Evolutionary conservation across 1,139 yeast genomes (phyloP), one percentile per base, ranked within the genome.

Genomic region (Ogataea hybrid): DNA sequence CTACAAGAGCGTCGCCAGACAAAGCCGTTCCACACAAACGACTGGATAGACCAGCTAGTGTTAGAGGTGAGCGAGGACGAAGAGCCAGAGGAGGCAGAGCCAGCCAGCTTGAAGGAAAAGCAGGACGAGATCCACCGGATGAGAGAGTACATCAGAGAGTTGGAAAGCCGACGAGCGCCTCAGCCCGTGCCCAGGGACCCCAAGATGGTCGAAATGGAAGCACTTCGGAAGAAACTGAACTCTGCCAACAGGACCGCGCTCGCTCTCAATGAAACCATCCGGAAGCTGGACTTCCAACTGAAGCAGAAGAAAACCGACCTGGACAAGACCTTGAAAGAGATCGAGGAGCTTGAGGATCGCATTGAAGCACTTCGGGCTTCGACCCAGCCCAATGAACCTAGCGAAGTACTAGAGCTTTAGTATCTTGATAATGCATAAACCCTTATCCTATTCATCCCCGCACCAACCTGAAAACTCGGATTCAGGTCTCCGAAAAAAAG

Each of bases 41-140:
- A 35, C 11, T 52, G 54, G 53, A 21, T 46, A 23, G 21, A 35
- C 6, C 18, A 42, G 15, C 25, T 50, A 39, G 34, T 34, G 8
- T 41, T 51, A 6, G 48, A 43, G 14, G 16, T 51, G 23, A 43
- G 46, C 23, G 51, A 47, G 8, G 46, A 41, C 21, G 49, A 43
- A 15, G 48, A 38, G 14, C 39, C 35, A 2, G 38, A 18, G 14
- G 47, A 42, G 8, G 31, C 15, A 3, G 40, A 41, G 11, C 40
- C 17, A 16, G 31, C 11, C 20, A 16, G 5, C 31, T 15, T 51
- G 41, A 31, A 33, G 38, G 39, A 39, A 15, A 49, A 46, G 23
- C 50, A 51, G 31, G 41, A 39, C 27, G 50, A 49, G 20, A 49
- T 52, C 10, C 25, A 39, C 20, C 39, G 39, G 20, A 48, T 52